A percentile compares a stretch with the other conserved stretches of the same genome.
These are phyloP conservation scores for Tuber microsphaerosporum DNA, from an alignment of 495 filamentous ascomycete species.

Conservation along the genomic window DNA sequence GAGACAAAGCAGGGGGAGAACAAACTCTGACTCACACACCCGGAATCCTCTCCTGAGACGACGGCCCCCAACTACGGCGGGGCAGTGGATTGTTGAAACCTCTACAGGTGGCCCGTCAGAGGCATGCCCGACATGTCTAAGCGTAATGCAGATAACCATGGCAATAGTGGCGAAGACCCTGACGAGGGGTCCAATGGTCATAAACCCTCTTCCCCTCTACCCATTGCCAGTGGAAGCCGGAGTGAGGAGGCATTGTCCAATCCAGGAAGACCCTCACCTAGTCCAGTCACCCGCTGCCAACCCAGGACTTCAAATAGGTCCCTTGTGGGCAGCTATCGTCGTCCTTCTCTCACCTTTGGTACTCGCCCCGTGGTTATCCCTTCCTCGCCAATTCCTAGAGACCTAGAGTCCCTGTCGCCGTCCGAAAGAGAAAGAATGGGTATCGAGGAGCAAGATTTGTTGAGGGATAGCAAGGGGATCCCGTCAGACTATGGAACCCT, in stretches of 20 bases:
- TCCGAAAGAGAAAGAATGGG: constrained; percentile 59
- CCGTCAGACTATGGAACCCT: constrained; percentile 22
- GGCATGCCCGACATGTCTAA: background rate
- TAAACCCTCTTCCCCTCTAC: background rate
- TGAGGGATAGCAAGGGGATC: constrained; percentile 41
- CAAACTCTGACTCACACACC: background rate
- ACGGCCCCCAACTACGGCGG: background rate
- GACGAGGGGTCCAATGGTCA: background rate
- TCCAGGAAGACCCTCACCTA: background rate
- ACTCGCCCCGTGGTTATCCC: constrained; percentile 29
- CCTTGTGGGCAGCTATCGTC: constrained; percentile 30
- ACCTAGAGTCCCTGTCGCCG: constrained; percentile 51
- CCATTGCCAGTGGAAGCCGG: background rate
- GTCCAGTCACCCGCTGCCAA: background rate
- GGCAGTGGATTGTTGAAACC: background rate
- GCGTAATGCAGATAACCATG: background rate
- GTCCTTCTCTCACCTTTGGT: constrained; percentile 34
- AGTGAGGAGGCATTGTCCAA: background rate
- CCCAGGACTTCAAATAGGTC: background rate
- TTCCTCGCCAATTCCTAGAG: constrained; percentile 43
- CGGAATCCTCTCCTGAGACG: background rate
- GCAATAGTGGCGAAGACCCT: background rate
- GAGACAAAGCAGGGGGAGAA: background rate
- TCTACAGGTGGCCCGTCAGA: background rate
- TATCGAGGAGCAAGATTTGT: constrained; percentile 63